Evolutionary conservation across 768 basidiomycete genomes (phyloP).

Genomic region (Mycena rebaudengoi): DNA sequence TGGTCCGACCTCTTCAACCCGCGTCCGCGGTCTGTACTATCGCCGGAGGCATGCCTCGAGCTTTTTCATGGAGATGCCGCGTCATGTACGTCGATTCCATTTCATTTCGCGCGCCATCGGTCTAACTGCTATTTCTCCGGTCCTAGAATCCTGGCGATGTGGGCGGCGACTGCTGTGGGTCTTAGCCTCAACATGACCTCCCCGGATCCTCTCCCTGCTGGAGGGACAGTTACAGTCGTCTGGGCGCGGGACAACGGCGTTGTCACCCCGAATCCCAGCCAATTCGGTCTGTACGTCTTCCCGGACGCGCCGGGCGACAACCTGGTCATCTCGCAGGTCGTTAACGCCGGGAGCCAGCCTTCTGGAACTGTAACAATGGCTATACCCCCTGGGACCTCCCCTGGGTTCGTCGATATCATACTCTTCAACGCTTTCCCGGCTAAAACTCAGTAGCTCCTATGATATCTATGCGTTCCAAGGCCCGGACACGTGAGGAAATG

Average conservation of each 20-base stretch:
- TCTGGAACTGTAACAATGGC: constrained; percentile 12
- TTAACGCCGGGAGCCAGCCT: constrained; percentile 9
- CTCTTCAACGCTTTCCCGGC: neutral
- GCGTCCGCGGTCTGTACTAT: neutral
- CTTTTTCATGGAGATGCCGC: neutral
- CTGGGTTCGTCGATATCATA: neutral
- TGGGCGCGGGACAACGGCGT: constrained; percentile 14
- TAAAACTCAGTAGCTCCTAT: neutral
- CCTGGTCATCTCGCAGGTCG: neutral
- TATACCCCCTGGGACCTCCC: neutral
- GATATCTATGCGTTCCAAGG: neutral
- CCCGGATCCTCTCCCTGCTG: neutral
- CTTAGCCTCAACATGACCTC: constrained; percentile 12
- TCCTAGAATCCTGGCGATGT: neutral
- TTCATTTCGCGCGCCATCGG: neutral
- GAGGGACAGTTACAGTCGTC: neutral
- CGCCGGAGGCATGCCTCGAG: constrained; percentile 5
- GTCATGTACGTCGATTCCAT: too few species aligned
- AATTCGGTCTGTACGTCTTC: constrained; percentile 4
- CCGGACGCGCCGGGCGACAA: neutral
- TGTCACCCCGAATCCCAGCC: constrained; percentile 7
- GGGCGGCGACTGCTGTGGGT: constrained; percentile 2
- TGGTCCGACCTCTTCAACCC: neutral
- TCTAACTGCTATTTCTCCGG: neutral
- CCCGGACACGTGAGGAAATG: neutral